Percentiles rank a stretch among this genome's conserved stretches.
Conservation (phyloP, 495 filamentous ascomycete genomes). For the Penicillium cataractarum region DNA sequence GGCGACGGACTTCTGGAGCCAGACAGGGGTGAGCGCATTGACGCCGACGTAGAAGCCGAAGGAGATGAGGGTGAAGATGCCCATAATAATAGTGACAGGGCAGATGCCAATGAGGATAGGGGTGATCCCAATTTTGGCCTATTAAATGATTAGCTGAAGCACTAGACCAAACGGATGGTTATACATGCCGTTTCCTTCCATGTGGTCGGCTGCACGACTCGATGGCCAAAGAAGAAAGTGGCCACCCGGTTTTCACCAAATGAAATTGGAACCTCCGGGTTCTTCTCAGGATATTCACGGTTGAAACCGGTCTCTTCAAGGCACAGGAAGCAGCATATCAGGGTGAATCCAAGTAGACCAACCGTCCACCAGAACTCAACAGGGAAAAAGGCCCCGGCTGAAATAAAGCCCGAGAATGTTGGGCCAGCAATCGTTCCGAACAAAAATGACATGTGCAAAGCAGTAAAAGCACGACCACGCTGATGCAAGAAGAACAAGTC, state of each 20-base stretch:
- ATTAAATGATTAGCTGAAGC: slow-evolving; percentile 3
- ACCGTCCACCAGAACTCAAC: slow-evolving; percentile 58
- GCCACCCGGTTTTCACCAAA: slow-evolving; percentile 45
- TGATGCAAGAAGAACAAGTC: slow-evolving; percentile 54
- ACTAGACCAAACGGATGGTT: neutral
- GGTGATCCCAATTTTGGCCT: slow-evolving; percentile 36
- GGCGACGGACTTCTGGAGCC: slow-evolving; percentile 46
- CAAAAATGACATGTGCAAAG: slow-evolving; percentile 43
- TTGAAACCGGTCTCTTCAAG: slow-evolving; percentile 50
- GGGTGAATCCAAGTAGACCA: slow-evolving; percentile 40
- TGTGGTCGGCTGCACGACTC: slow-evolving; percentile 33
- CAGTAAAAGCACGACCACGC: slow-evolving; percentile 48
- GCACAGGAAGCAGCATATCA: slow-evolving; percentile 47
- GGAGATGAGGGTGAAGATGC: slow-evolving; percentile 47
- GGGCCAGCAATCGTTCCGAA: slow-evolving; percentile 48
- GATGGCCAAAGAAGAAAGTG: slow-evolving; percentile 48
- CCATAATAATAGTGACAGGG: slow-evolving; percentile 48
- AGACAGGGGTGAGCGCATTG: slow-evolving; percentile 38
- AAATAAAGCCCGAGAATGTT: slow-evolving; percentile 52
- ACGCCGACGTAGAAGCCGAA: slow-evolving; percentile 50
- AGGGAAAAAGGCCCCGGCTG: slow-evolving; percentile 42
- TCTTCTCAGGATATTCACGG: slow-evolving; percentile 21
- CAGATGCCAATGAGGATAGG: slow-evolving; percentile 49
- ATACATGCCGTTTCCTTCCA: slow-evolving; percentile 34
- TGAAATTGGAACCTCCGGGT: slow-evolving; percentile 24